A percentile compares a stretch with the other conserved stretches of the same genome.
Evolutionary conservation across 352 stramenopile species (phyloP).

Genomic region (Globisporangium perplexum): DNA sequence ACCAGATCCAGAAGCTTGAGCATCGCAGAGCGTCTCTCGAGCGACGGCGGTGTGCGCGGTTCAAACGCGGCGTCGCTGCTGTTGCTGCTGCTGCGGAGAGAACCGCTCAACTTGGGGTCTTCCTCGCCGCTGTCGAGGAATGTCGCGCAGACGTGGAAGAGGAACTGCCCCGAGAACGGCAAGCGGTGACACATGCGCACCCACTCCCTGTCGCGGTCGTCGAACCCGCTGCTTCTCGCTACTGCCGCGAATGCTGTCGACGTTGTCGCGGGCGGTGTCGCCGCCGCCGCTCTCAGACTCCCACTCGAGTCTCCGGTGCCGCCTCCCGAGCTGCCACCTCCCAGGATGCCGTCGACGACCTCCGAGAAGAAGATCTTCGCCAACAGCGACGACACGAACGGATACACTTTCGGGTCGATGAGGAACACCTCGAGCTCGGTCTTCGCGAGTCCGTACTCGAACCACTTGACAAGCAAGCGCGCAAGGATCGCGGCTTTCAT

Average conservation of each 20-base stretch:
- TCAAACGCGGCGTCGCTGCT: background rate
- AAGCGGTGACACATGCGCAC: slow-evolving; percentile 67
- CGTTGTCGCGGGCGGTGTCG: background rate
- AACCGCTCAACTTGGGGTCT: background rate
- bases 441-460: slow-evolving; percentile 58
- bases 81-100: background rate
- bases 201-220: slow-evolving; percentile 77
- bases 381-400: slow-evolving; percentile 50
- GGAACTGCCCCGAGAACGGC: slow-evolving; percentile 73
- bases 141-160: slow-evolving; percentile 67
- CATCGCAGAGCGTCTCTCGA: slow-evolving; percentile 11
- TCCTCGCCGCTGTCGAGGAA: slow-evolving; percentile 36
- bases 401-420: slow-evolving; percentile 51
- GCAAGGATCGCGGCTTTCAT: slow-evolving; percentile 67
- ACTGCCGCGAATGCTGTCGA: background rate
- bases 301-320: background rate
- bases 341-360: slow-evolving; percentile 46
- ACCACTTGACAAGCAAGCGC: slow-evolving; percentile 81
- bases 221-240: slow-evolving; percentile 23
- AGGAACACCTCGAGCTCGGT: slow-evolving; percentile 62
- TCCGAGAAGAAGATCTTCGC: slow-evolving; percentile 76
- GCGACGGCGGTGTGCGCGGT: background rate
- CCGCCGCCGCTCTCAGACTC: background rate
- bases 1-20: slow-evolving; percentile 51
- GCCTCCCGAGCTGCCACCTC: slow-evolving; percentile 3